Evolutionary conservation across 2,329 filamentous ascomycete genomes (phyloP).

Genomic region (Fusarium sp.): DNA sequence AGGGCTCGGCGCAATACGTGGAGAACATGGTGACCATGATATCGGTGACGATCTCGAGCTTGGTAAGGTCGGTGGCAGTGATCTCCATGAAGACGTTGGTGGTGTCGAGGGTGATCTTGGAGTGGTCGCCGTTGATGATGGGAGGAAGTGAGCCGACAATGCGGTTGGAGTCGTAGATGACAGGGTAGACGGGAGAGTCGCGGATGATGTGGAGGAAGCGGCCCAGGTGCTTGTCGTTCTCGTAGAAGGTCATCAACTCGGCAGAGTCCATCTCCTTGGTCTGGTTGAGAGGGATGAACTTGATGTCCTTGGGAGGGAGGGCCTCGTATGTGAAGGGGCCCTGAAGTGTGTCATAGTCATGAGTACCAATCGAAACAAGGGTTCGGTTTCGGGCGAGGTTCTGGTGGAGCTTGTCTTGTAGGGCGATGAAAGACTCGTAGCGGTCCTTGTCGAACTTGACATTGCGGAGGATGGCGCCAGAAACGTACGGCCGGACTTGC

Average conservation of each 20-base stretch:
- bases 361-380: constrained; percentile 95
- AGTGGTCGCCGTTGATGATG: constrained; percentile 97
- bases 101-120: constrained; percentile 92
- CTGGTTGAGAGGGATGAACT: constrained; percentile 92
- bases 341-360: constrained; percentile 92
- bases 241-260: constrained; percentile 94
- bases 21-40: constrained; percentile 99
- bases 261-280: constrained; percentile 86
- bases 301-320: constrained; percentile 88
- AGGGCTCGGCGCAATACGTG: constrained; percentile 85
- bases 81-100: constrained; percentile 97
- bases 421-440: constrained; percentile 96
- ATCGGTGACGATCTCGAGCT: constrained; percentile 94
- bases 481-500: constrained; percentile 87
- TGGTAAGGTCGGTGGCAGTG: constrained; percentile 94
- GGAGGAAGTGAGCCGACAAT: constrained; percentile 93
- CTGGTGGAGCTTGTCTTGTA: constrained; percentile 98
- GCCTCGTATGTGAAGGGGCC: constrained; percentile 98
- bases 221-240: constrained; percentile 91
- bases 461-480: constrained; percentile 88
- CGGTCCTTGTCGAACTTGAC: constrained; percentile 91
- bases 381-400: constrained; percentile 94
- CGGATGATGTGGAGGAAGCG: constrained; percentile 94
- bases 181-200: constrained; percentile 93
- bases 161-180: constrained; percentile 90